Conservation (phyloP, 2,329 filamentous ascomycete genomes). For the Spiromastix sp. region DNA sequence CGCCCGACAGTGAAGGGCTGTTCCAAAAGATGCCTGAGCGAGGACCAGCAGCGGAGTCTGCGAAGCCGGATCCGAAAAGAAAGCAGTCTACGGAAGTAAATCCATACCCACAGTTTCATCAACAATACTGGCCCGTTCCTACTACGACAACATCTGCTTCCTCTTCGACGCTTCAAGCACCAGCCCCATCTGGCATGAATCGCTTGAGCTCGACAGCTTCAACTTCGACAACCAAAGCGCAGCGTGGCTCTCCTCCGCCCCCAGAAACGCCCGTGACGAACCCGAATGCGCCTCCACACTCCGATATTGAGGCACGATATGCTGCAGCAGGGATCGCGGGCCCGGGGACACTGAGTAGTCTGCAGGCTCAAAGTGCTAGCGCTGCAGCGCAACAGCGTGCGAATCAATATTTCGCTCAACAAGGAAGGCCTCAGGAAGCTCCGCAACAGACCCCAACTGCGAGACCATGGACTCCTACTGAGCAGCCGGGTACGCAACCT, state of each 20-base stretch:
- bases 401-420: slow-evolving; percentile 60
- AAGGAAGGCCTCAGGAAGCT: slow-evolving; percentile 20
- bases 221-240: slow-evolving; percentile 83
- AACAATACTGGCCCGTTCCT: slow-evolving; percentile 54
- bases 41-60: slow-evolving; percentile 26
- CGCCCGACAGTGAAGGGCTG: slow-evolving; percentile 66
- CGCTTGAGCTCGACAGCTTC: slow-evolving; percentile 73
- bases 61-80: slow-evolving; percentile 7
- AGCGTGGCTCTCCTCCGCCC: slow-evolving; percentile 84
- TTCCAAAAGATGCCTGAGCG: slow-evolving; percentile 55
- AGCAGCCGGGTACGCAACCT: slow-evolving; percentile 72
- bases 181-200: slow-evolving; percentile 46
- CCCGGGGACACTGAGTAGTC: slow-evolving; percentile 66
- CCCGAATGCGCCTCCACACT: slow-evolving; percentile 58
- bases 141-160: slow-evolving; percentile 13
- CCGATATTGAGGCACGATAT: slow-evolving; percentile 83
- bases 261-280: slow-evolving; percentile 82
- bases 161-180: slow-evolving; percentile 36
- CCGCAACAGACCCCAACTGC: slow-evolving; percentile 25
- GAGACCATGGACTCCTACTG: slow-evolving; percentile 91
- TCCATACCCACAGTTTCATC: slow-evolving; percentile 44
- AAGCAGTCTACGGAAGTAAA: slow-evolving; percentile 19
- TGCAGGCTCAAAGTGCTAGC: slow-evolving; percentile 64
- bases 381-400: slow-evolving; percentile 72
- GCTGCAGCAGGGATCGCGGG: slow-evolving; percentile 85